Base-by-base conservation (phyloP, 768 basidiomycete species). In the Lyophyllum atratum region DNA sequence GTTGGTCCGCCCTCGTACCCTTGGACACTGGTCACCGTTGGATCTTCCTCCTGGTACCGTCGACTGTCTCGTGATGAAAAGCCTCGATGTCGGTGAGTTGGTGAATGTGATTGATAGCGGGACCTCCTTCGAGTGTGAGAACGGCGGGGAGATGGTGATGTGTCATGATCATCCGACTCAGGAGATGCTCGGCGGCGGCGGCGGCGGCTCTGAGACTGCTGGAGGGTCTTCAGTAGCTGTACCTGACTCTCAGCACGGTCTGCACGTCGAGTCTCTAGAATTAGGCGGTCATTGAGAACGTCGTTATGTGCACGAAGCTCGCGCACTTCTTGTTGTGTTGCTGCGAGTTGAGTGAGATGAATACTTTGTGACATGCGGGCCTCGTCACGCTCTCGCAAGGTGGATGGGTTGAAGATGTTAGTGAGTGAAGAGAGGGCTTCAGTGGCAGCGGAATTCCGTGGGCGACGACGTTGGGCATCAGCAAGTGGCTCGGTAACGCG, bases 231-330 rank as follows among this genome's bases (percentile, higher is more conserved):
- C 7, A 29, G 47, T 55, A 49, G 33, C 47, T 48, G 34, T 46
- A 54, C 40, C 42, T 54, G 50, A 42, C 46, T 49, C 52, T 58
- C 59, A 15, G 52, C 56, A 48, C 29, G 53, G 49, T 64, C 62
- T 43, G 59, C 59, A 56, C 54, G 54, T 14, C 49, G 33, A 7
- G 47, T 45, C 49, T 57, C 52, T 4, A 14, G 50, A 24, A 51
- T 28, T 12, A 61, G 21, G 14, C 39, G 24, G 24, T 54, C 48
- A 17, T 44, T 29, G n/a, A 52, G 42, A 19, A 29, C 21, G 33
- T 52, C 45, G 10, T 24, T 43, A 17, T 24, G 21, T n/a, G 47
- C 25, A 24, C 55, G 45, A 17, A 57, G 25, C 46, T 57, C 50
- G 2, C 34, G 44, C 4, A 52, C n/a, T 33, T 63, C 49, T 11